Evolutionary conservation across 495 filamentous ascomycete species (phyloP), one percentile per base, ranked within the genome.

Genomic region (Neurospora sp.): DNA sequence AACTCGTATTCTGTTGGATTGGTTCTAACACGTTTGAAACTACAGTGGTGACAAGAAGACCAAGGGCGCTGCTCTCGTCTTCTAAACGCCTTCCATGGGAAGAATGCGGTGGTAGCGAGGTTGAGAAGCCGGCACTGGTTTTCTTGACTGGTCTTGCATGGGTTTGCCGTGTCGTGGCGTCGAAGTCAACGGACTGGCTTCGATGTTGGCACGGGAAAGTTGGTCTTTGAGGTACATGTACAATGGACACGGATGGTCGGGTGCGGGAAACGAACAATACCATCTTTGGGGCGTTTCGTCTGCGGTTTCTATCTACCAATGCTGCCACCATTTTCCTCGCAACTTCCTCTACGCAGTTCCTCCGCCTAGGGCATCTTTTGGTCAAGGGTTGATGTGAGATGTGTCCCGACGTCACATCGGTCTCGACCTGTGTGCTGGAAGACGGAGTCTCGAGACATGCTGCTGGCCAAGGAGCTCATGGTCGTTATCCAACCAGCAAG

Each of bases 41-140:
- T 35, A 66, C 78, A 97, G 96, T 90, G 96, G 96, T 88, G 96
- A 99, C 91, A 99, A 99, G 94, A 99, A 99, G 94, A 99, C 96
- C 82, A 99, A 99, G 92, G 96, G 96, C 91, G 96, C 96, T 81
- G 96, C 96, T 79, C 89, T 99, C 81, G 96, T 99, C 79, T 99
- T 98, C 88, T 99, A 96, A 88, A 78, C 81, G 77, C 70, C 40
- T 70, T 74, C 73, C 71, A 54, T 70, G 59, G 70, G 48, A 78
- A 44, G 70, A 76, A 71, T 72, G 74, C 35, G 79, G 72, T 76
- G 74, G 79, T 75, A 76, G 73, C 54, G 75, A 69, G 74, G 71
- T 75, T 72, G 69, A 44, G 75, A 74, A 72, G 76, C 71, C 72
- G 79, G 69, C 74, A 77, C 72, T 77, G 78, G 76, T 76, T 77